Conservation (phyloP, 257 asterid species). For the Solanum arcanum region DNA sequence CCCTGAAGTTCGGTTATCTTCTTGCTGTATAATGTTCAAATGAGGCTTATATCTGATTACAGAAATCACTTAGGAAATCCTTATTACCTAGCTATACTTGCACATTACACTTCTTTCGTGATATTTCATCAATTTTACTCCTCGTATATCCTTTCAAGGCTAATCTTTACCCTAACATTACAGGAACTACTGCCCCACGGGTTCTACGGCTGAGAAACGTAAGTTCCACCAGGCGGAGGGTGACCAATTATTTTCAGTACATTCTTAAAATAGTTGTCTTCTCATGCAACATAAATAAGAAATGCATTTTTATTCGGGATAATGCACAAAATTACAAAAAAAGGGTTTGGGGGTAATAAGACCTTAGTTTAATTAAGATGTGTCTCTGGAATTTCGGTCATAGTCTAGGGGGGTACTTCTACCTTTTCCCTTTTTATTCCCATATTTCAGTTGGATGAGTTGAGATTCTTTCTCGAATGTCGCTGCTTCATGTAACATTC, state of each 20-base stretch:
- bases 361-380: no score
- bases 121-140: background rate
- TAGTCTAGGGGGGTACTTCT: no score
- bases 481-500: background rate
- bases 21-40: background rate
- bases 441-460: background rate
- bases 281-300: background rate
- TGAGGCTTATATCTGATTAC: background rate
- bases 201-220: constrained; percentile 31
- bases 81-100: background rate
- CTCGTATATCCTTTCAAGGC: background rate
- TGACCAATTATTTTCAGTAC: background rate
- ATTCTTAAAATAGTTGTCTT: background rate
- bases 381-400: no score
- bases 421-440: no score
- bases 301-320: background rate
- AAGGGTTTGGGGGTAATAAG: no score
- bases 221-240: constrained; percentile 7
- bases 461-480: background rate
- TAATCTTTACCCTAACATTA: background rate
- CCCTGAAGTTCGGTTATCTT: background rate
- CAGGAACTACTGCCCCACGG: constrained; percentile 37
- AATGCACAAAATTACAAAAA: no score
- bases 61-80: background rate
- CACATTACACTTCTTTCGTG: background rate